Conservation (phyloP, 1,284 basidiomycete genomes). For the Marasmius oreades region DNA sequence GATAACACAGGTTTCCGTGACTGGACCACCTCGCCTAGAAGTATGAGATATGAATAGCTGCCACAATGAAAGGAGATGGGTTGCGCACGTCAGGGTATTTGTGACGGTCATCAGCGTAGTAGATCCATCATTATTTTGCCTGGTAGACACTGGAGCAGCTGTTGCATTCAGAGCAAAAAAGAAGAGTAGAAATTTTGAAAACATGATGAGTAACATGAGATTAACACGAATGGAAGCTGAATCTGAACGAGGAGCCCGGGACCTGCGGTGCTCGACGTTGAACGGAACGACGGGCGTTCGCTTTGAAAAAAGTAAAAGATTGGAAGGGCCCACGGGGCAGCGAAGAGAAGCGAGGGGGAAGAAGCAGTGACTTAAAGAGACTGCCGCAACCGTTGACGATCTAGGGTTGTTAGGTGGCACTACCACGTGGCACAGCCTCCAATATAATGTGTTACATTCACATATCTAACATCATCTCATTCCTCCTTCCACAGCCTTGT, state of each 20-base stretch:
- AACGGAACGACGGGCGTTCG: constrained; percentile 33
- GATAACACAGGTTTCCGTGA: constrained; percentile 62
- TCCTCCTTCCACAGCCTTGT: constrained; percentile 71
- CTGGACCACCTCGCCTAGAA: constrained; percentile 39
- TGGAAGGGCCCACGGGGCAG: constrained; percentile 56
- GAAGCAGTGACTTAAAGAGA: constrained; percentile 10
- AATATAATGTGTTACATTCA: no score
- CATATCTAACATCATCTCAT: constrained; percentile 38
- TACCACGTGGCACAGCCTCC: no score
- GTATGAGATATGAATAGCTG: background rate
- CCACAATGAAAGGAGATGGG: background rate
- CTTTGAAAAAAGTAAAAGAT: constrained; percentile 39
- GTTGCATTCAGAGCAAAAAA: constrained; percentile 24
- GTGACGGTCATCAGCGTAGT: constrained; percentile 22
- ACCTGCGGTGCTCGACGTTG: constrained; percentile 46
- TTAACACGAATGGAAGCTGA: constrained; percentile 23
- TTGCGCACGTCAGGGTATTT: constrained; percentile 21
- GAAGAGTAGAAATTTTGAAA: constrained; percentile 27
- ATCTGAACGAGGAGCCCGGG: constrained; percentile 42
- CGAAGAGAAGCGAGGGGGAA: constrained; percentile 21
- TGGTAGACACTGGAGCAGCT: constrained; percentile 21
- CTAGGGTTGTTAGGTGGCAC: no score
- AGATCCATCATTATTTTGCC: constrained; percentile 13
- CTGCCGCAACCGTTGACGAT: background rate
- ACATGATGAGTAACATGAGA: constrained; percentile 27